phyloP scores from a whole-genome alignment of 83 land plant species.

The Larix sibirica region DNA sequence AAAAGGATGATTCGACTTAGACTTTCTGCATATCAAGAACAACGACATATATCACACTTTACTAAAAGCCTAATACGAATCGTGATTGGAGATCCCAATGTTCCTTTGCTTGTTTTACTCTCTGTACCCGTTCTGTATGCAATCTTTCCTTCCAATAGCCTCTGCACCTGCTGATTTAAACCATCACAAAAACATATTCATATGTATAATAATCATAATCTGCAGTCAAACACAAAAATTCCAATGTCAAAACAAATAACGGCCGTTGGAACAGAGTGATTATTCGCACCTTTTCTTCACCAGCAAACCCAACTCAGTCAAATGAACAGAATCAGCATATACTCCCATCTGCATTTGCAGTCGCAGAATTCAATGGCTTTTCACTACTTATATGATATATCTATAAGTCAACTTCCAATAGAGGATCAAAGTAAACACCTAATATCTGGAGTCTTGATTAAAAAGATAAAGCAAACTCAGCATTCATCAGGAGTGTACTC shows the following conservation, averaged over 20 bases:
- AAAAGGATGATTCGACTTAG: too few relatives aligned
- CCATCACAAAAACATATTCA: neutral
- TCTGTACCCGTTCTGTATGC: slow-evolving; percentile 38
- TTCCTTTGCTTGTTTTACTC: slow-evolving; percentile 59
- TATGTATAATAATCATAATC: neutral
- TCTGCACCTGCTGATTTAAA: slow-evolving; percentile 39
- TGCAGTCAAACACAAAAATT: neutral
- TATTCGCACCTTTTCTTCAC: slow-evolving; percentile 46
- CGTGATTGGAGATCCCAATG: slow-evolving; percentile 56
- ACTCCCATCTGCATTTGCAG: slow-evolving; percentile 49
- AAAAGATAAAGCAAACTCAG: too few relatives aligned
- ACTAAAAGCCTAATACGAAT: slow-evolving; percentile 27
- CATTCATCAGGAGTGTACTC: neutral
- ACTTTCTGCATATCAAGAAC: too few relatives aligned
- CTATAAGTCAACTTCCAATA: neutral
- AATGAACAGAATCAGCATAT: slow-evolving; percentile 47
- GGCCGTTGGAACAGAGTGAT: neutral
- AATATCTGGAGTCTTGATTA: neutral
- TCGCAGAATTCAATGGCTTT: neutral
- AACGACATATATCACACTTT: neutral
- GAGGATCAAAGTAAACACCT: neutral
- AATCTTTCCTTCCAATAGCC: slow-evolving; percentile 65
- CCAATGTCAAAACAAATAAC: neutral
- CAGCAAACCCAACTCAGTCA: slow-evolving; percentile 55
- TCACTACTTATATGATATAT: neutral